These are phyloP conservation scores for Apiospora koreana DNA, from an alignment of 2,329 filamentous ascomycete genomes.

Conservation along the genomic window DNA sequence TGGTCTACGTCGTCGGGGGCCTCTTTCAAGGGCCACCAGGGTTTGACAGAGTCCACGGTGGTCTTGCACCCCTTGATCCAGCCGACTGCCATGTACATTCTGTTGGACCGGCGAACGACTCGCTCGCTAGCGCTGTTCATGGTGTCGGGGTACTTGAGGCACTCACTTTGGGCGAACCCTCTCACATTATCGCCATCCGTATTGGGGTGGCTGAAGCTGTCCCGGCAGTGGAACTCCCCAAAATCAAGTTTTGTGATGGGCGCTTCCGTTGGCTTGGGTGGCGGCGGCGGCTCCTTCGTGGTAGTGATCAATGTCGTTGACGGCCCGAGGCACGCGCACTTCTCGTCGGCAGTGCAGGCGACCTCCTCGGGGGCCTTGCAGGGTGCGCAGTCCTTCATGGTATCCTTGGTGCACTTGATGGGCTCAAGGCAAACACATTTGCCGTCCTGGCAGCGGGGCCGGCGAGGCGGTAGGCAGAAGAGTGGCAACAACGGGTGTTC, in stretches of 20 bases:
- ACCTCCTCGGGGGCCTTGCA: not conserved
- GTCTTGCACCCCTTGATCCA: not conserved
- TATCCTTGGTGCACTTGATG: not conserved
- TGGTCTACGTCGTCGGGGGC: too few species aligned
- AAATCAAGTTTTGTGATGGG: not conserved
- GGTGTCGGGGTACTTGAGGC: too few species aligned
- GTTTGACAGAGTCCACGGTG: not conserved
- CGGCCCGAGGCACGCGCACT: not conserved
- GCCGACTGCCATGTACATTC: not conserved
- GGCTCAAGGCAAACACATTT: not conserved
- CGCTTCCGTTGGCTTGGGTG: not conserved
- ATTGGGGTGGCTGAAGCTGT: not conserved
- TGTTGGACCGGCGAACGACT: too few species aligned
- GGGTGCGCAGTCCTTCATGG: not conserved
- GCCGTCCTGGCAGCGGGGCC: not conserved
- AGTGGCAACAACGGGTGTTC: not conserved
- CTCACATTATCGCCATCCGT: not conserved
- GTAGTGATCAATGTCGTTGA: not conserved
- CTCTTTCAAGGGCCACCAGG: too few species aligned
- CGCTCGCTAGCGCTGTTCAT: too few species aligned
- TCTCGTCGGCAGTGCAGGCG: not conserved
- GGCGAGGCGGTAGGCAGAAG: not conserved
- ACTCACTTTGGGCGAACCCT: not conserved
- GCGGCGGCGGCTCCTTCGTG: not conserved
- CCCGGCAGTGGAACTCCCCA: not conserved